phyloP scores from a whole-genome alignment of 305 asterid genomes.

The Ilex paraguariensis region DNA sequence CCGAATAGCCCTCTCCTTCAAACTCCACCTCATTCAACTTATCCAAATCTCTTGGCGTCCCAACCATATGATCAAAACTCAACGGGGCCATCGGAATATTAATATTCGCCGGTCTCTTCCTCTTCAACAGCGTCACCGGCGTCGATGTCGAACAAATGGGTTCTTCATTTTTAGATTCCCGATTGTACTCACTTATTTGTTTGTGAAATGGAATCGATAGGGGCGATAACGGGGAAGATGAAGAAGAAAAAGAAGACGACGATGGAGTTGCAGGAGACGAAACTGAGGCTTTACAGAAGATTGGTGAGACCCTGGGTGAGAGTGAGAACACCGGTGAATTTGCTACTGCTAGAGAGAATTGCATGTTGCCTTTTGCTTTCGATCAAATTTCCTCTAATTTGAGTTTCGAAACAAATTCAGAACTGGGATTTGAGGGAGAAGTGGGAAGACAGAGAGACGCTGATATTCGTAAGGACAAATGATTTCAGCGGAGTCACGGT shows the following conservation, averaged over 20 bases:
- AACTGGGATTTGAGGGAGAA: background rate
- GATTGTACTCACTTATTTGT: constrained; percentile 1
- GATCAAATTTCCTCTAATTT: background rate
- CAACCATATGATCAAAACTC: constrained; percentile 17
- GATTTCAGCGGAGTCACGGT: background rate
- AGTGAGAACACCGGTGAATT: constrained; percentile 50
- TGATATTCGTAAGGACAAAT: background rate
- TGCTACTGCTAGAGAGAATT: constrained; percentile 42
- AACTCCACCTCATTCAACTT: constrained; percentile 43
- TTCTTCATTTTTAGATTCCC: constrained; percentile 8
- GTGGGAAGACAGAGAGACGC: background rate
- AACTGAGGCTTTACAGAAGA: constrained; percentile 37
- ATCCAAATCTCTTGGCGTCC: constrained; percentile 22
- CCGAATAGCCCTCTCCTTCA: constrained; percentile 58
- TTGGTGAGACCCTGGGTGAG: constrained; percentile 51
- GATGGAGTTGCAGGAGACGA: constrained; percentile 21
- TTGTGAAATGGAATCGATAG: constrained; percentile 24
- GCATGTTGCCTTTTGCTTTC: constrained; percentile 21
- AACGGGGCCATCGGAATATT: constrained; percentile 38
- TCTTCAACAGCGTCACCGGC: constrained; percentile 40
- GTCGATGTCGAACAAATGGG: constrained; percentile 14
- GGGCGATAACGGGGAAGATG: constrained; percentile 21
- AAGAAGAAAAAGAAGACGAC: constrained; percentile 22
- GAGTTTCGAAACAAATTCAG: background rate
- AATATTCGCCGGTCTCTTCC: constrained; percentile 69